A percentile compares a stretch with the other conserved stretches of the same genome.
phyloP scores from a whole-genome alignment of 1,284 basidiomycete species.

The Heterobasidion irregulare region DNA sequence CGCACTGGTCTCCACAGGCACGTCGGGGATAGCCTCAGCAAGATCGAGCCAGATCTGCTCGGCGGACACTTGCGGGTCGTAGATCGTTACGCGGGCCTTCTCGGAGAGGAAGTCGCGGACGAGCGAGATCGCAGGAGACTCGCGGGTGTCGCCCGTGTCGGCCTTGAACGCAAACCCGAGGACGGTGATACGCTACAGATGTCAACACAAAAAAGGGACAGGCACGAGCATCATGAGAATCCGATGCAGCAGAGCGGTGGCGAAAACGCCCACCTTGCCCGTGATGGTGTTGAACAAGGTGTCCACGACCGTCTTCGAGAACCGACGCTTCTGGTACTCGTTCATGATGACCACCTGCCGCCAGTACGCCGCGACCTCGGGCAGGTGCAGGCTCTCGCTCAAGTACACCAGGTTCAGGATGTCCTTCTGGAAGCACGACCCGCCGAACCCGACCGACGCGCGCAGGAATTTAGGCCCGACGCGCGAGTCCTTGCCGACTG shows the following conservation, averaged over 20 bases:
- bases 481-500: conserved; percentile 89
- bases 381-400: conserved; percentile 87
- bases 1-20: conserved; percentile 54
- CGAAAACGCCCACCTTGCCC: conserved; percentile 60
- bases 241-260: conserved; percentile 6
- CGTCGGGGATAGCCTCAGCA: conserved; percentile 51
- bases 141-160: conserved; percentile 95
- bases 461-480: conserved; percentile 96
- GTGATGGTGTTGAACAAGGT: conserved; percentile 98
- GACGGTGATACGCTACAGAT: conserved; percentile 80
- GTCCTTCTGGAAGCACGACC: conserved; percentile 99
- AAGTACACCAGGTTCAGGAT: conserved; percentile 98
- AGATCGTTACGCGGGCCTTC: conserved; percentile 80
- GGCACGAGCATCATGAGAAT: not conserved
- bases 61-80: conserved; percentile 83
- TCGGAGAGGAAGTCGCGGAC: conserved; percentile 92
- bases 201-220: conserved; percentile 12
- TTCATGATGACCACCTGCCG: conserved; percentile 92
- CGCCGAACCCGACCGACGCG: conserved; percentile 94
- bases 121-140: conserved; percentile 94
- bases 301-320: conserved; percentile 87
- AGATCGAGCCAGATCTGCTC: conserved; percentile 75
- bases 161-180: conserved; percentile 97
- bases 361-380: conserved; percentile 99
- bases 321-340: conserved; percentile 90